A percentile compares a stretch with the other conserved stretches of the same genome.
phyloP scores from a whole-genome alignment of 208 protist genomes.

The Angomonas ambiguus region DNA sequence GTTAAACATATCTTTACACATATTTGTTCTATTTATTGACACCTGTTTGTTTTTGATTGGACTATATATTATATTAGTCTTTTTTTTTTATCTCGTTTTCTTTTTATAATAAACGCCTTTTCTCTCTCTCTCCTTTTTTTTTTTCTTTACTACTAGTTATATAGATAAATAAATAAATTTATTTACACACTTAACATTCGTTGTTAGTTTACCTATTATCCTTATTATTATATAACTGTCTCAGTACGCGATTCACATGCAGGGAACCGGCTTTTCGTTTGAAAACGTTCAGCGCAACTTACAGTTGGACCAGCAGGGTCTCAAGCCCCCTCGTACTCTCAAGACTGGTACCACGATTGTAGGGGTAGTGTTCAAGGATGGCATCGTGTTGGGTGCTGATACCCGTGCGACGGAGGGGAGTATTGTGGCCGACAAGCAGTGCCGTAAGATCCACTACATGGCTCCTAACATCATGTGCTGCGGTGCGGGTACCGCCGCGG shows the following conservation, averaged over 20 bases:
- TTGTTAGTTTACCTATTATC: slow-evolving; percentile 13
- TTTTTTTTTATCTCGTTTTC: slow-evolving; percentile 10
- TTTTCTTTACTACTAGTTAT: background rate
- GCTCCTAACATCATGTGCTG: slow-evolving; percentile 99
- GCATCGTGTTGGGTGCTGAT: slow-evolving; percentile 99
- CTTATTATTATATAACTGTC: background rate
- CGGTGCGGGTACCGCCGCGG: slow-evolving; percentile 99
- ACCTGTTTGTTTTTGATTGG: background rate
- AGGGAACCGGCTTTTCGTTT: slow-evolving; percentile 86
- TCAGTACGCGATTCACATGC: background rate
- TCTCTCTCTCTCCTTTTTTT: slow-evolving; percentile 18
- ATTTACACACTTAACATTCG: background rate
- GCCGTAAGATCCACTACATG: slow-evolving; percentile 99
- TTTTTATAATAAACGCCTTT: too few species aligned
- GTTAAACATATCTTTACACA: background rate
- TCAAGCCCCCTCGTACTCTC: slow-evolving; percentile 69
- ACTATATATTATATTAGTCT: background rate
- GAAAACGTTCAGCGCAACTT: slow-evolving; percentile 92
- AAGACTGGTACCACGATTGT: slow-evolving; percentile 99
- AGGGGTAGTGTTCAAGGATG: slow-evolving; percentile 98
- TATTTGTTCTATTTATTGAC: background rate
- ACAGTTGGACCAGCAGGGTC: slow-evolving; percentile 68
- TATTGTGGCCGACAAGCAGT: slow-evolving; percentile 99
- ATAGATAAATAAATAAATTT: too few species aligned
- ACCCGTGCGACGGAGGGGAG: slow-evolving; percentile 98